Evolutionary conservation across 176 grass and related monocot species (phyloP), one percentile per base, ranked within the genome.

Genomic region (Dendrocalamus sinicus): DNA sequence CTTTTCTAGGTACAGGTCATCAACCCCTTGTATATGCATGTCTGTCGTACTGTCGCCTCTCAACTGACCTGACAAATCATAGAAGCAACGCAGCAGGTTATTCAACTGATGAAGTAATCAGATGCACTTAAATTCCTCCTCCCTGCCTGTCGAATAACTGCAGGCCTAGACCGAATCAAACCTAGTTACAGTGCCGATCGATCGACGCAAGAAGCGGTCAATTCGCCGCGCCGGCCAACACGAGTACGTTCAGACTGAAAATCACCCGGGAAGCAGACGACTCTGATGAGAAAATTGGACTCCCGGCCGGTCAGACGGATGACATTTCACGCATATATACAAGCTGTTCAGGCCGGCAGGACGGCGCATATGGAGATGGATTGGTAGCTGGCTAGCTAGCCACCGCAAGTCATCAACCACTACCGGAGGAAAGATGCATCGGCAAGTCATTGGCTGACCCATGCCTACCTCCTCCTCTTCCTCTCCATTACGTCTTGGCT

Each of bases 401-500:
- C 54, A 62, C 75, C 8, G 74, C 57, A 72, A 79, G 89, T 87
- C 84, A 72, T 79, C 89, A 90, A 91, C 84, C 40, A 91, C 85
- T 75, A 69, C 80, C 16, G 17, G 35, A 89, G 82, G 81, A 84
- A 68, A 79, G 74, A 73, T 26, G 84, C 80, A 83, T 79, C 79
- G 40, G 73, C 84, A 82, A 37, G 79, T 65, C 73, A 86, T 86
- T 86, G 41, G 77, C 16, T 40, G 22, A 20, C 58, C 58, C 55
- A 59, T n/a, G 20, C 20, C 20, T 59, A 23, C 22, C 58, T 24
- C 58, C 57, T 48, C n/a, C 14, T 19, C 39, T 0, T 13, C 59
- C 44, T 28, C 8, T 22, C 9, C 24, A 67, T 75, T 22, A 79
- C 75, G 80, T 75, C 62, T 53, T 12, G 53, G 11, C 66, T 60